phyloP scores from a whole-genome alignment of 148 eudicot genomes.

The Vaccinium macrocarpon region DNA sequence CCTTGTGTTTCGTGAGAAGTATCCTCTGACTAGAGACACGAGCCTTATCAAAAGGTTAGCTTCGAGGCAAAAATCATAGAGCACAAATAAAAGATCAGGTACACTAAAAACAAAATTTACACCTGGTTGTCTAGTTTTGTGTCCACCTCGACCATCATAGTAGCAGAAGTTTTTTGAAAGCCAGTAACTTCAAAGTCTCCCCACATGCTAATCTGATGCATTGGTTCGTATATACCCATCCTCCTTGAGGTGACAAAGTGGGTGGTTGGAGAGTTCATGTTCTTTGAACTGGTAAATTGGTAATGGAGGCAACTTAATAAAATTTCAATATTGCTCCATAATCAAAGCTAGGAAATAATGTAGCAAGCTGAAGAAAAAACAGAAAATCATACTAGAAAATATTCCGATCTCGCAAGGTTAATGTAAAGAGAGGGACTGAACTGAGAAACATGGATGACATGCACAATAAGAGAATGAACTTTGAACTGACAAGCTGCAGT shows the following conservation, averaged over 20 bases:
- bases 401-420: background rate
- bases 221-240: constrained; percentile 81
- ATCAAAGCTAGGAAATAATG: constrained; percentile 2
- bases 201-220: constrained; percentile 82
- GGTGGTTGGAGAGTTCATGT: constrained; percentile 66
- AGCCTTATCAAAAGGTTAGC: constrained; percentile 5
- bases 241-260: constrained; percentile 68
- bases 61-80: background rate
- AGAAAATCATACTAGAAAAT: background rate
- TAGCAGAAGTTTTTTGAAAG: constrained; percentile 47
- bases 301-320: constrained; percentile 16
- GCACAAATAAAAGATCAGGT: constrained; percentile 4
- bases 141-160: constrained; percentile 53
- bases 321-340: constrained; percentile 7
- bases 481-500: background rate
- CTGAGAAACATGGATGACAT: background rate
- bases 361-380: constrained; percentile 4
- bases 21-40: constrained; percentile 64
- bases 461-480: background rate
- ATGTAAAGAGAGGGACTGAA: background rate
- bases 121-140: constrained; percentile 68
- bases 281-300: constrained; percentile 19
- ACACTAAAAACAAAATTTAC: background rate
- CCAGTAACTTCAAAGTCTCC: constrained; percentile 66
- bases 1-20: constrained; percentile 62